Evolutionary conservation across 805 yeast genomes (phyloP).

Genomic region (Saturnispora mendoncae): DNA sequence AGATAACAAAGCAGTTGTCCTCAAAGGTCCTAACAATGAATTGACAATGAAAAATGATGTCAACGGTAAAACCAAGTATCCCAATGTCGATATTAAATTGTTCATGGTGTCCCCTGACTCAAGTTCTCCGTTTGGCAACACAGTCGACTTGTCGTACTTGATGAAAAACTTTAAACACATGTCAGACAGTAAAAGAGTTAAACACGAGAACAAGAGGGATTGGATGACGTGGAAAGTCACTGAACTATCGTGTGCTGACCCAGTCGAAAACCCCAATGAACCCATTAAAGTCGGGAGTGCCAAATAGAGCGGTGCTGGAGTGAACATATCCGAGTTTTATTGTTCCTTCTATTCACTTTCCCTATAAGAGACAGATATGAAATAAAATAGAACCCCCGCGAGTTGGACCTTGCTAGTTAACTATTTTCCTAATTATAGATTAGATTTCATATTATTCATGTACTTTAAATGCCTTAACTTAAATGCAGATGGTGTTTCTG

Average conservation of each 20-base stretch:
- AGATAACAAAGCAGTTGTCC: slow-evolving; percentile 21
- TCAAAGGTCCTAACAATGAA: slow-evolving; percentile 22
- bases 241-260: not conserved
- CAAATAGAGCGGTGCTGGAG: slow-evolving; percentile 26
- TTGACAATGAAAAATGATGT: slow-evolving; percentile 17
- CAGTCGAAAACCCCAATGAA: slow-evolving; percentile 22
- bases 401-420: not conserved
- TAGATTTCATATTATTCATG: too few species aligned
- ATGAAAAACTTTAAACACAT: slow-evolving; percentile 6
- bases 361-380: not conserved
- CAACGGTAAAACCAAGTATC: slow-evolving; percentile 15
- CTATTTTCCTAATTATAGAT: not conserved
- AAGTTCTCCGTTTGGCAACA: not conserved
- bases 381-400: not conserved
- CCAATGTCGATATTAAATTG: not conserved
- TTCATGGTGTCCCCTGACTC: not conserved
- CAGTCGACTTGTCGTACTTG: slow-evolving; percentile 3
- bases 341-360: not conserved
- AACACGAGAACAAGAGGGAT: slow-evolving; percentile 20
- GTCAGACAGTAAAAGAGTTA: slow-evolving; percentile 12
- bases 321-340: not conserved
- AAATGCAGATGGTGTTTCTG: too few species aligned
- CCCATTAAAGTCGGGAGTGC: slow-evolving; percentile 28
- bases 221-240: slow-evolving; percentile 7
- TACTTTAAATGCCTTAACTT: too few species aligned